Evolutionary conservation across 208 protist species (phyloP).

Genomic region (Crithidia bombi): DNA sequence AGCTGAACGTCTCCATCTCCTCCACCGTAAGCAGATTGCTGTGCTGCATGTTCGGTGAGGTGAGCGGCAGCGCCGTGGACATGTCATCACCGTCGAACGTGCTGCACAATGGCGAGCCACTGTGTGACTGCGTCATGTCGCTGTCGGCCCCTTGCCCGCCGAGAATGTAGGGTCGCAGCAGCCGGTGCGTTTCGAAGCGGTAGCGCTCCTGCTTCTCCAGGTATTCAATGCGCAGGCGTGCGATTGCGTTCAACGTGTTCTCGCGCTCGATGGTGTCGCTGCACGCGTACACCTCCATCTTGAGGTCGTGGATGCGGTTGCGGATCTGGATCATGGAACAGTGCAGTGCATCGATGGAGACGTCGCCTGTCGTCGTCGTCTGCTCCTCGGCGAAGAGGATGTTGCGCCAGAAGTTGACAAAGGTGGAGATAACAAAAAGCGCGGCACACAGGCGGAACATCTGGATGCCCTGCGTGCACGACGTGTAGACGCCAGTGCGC

Average conservation of each 20-base stretch:
- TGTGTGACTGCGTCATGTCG: constrained; percentile 22
- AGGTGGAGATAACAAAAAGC: constrained; percentile 32
- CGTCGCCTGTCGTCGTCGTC: constrained; percentile 50
- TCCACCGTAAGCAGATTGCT: constrained; percentile 55
- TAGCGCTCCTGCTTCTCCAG: constrained; percentile 78
- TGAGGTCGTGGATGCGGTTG: constrained; percentile 66
- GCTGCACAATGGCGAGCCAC: constrained; percentile 11
- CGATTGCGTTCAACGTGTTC: constrained; percentile 69
- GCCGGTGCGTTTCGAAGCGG: constrained; percentile 56
- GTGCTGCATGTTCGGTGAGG: constrained; percentile 33
- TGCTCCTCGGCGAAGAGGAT: constrained; percentile 45
- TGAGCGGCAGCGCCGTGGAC: constrained; percentile 23
- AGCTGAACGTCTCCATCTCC: constrained; percentile 82
- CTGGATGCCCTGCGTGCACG: constrained; percentile 53
- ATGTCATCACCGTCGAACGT: constrained; percentile 24
- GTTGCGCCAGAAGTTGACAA: constrained; percentile 64
- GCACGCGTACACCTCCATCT: constrained; percentile 55
- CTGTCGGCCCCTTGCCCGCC: constrained; percentile 19
- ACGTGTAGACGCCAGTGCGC: constrained; percentile 43
- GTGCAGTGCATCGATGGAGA: constrained; percentile 61
- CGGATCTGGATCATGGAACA: constrained; percentile 66
- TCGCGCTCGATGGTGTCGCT: constrained; percentile 51
- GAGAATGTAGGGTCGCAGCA: constrained; percentile 50
- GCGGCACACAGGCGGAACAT: constrained; percentile 50
- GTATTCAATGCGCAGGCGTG: constrained; percentile 73